phyloP scores from a whole-genome alignment of 2,329 filamentous ascomycete genomes.

The Colletotrichum sp. region DNA sequence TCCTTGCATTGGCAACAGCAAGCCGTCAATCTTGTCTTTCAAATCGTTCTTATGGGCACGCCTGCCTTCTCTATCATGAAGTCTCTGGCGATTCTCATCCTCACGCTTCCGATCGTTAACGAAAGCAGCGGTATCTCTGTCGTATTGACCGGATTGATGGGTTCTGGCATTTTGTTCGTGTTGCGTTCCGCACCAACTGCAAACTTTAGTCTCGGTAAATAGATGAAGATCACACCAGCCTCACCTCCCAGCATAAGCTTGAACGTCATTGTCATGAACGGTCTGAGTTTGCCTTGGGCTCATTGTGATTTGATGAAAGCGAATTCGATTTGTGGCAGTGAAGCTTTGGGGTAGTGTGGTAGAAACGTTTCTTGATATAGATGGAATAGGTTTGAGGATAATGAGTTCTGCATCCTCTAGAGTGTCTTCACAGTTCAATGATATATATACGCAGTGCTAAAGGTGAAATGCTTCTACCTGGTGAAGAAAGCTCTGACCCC shows the following conservation, averaged over 20 bases:
- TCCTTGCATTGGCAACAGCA: not conserved
- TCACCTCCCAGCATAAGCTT: not conserved
- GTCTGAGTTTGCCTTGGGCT: not conserved
- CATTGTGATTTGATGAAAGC: not conserved
- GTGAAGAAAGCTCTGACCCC: not conserved
- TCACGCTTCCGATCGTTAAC: not conserved
- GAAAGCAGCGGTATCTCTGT: not conserved
- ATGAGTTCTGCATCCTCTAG: not conserved
- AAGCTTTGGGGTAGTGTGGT: not conserved
- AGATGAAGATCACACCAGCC: not conserved
- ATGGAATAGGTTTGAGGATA: not conserved
- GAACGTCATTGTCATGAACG: not conserved
- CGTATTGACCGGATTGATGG: not conserved
- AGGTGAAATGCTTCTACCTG: not conserved
- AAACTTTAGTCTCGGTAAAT: not conserved
- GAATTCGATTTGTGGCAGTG: not conserved
- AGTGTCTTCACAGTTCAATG: not conserved
- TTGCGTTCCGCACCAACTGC: not conserved
- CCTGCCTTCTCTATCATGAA: not conserved
- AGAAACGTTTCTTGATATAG: not conserved
- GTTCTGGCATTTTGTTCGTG: not conserved
- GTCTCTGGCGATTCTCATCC: not conserved
- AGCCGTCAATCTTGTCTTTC: not conserved
- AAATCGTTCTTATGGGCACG: not conserved
- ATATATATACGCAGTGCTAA: not conserved